phyloP scores from a whole-genome alignment of 768 basidiomycete genomes.

The Termitomyces sp. region DNA sequence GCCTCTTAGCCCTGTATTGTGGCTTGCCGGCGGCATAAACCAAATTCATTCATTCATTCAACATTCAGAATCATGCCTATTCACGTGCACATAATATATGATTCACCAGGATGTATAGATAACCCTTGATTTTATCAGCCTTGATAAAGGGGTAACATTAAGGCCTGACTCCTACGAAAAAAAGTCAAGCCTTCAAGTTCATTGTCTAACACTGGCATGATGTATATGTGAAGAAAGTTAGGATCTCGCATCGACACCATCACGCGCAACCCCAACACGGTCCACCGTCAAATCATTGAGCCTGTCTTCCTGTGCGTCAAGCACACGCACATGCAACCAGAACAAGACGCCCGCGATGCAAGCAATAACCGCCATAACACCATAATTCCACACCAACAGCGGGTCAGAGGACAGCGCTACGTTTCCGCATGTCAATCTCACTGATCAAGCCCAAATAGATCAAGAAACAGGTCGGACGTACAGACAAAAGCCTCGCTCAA shows the following conservation, averaged over 20 bases:
- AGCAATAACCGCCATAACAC: constrained; percentile 49
- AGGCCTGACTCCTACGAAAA: too few relatives aligned
- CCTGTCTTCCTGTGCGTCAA: constrained; percentile 58
- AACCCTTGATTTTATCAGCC: too few relatives aligned
- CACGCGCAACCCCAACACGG: constrained; percentile 15
- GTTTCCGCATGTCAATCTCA: neutral
- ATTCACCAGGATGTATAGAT: too few relatives aligned
- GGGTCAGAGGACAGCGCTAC: constrained; percentile 64
- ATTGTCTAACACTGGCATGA: too few relatives aligned
- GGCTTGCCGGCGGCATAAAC: too few relatives aligned
- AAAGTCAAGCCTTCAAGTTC: too few relatives aligned
- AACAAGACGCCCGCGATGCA: constrained; percentile 47
- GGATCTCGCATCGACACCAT: neutral
- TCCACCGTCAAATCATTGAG: constrained; percentile 49
- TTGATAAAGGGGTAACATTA: too few relatives aligned
- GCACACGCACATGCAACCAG: constrained; percentile 44
- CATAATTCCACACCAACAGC: constrained; percentile 73
- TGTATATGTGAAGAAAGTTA: too few relatives aligned
- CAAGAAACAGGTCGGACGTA: constrained; percentile 23
- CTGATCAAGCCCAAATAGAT: neutral
- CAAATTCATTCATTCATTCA: too few relatives aligned
- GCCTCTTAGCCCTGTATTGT: too few relatives aligned
- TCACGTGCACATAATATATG: too few relatives aligned
- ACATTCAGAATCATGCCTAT: too few relatives aligned
- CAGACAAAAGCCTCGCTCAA: constrained; percentile 69